Evolutionary conservation across 257 asterid species (phyloP), one percentile per base, ranked within the genome.

Genomic region (Lycium ferocissimum): DNA sequence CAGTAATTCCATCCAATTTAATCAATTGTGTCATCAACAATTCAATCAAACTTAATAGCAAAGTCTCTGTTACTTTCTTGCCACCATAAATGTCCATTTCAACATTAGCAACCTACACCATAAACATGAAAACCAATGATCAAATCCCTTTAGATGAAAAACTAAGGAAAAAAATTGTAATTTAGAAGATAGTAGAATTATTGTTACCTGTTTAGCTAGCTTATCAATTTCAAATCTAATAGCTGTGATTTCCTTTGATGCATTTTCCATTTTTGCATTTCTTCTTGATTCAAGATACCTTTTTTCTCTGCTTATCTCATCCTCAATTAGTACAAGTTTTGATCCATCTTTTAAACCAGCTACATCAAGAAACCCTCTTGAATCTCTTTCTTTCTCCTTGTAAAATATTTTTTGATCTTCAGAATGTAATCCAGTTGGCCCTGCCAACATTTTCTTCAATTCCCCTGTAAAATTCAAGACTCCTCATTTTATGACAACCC

Each of bases 1-100:
- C 99, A 87, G 87, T 85, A 83, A 96, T 92, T 20, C 88, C 98
- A 88, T 96, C 99, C 85, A 96, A 87, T 76, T 95, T 95, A 22
- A 96, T 95, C 69, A 95, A 90, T 84, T 96, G 94, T 79, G 91
- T 94, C 99, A 96, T 96, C 86, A 95, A 80, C 85, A 91, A 59
- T 88, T 96, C 99, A 86, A 88, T 94, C 89, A 95, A 78, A 86
- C 88, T 91, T 92, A 91, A 86, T 35, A 95, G 45, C 80, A 86
- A 90, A 70, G 83, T 86, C 83, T 94, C 99, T 92, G 81, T 89
- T 51, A 95, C 97, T 90, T 93, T 92, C 87, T 95, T 92, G 53
- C 98, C 98, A 71, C 93, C 92, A 89, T 87, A 88, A 22, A 95
- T 92, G 84, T 91, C 95, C 92, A 91, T 40, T 86, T 96, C 99